These are phyloP conservation scores for Pyrenochaeta sp. DNA, from an alignment of 2,329 filamentous ascomycete genomes.

Conservation along the genomic window DNA sequence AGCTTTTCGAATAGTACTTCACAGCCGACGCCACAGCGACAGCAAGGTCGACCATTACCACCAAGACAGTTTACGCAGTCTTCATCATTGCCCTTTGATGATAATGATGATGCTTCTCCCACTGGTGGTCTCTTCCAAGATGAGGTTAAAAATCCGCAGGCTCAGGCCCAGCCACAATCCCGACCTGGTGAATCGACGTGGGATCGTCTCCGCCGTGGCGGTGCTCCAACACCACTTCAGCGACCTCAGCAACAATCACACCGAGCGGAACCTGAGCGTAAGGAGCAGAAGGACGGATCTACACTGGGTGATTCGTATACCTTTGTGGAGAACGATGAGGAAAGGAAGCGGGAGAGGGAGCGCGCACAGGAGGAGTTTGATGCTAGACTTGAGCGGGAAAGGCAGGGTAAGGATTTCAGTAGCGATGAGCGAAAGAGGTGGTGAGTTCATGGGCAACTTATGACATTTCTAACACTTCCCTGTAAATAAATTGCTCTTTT, in stretches of 20 bases:
- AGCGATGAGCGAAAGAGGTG: conserved; percentile 39
- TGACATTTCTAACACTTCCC: no score
- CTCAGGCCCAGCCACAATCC: conserved; percentile 21
- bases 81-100: conserved; percentile 29
- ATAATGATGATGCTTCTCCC: conserved; percentile 45
- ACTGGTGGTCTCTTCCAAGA: conserved; percentile 48
- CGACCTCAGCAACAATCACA: conserved; percentile 21
- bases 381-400: conserved; percentile 57
- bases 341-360: conserved; percentile 53
- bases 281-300: conserved; percentile 40
- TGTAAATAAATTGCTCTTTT: neutral
- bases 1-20: conserved; percentile 23
- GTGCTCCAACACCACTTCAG: conserved; percentile 23
- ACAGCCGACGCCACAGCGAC: conserved; percentile 15
- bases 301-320: conserved; percentile 55
- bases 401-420: conserved; percentile 56
- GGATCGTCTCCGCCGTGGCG: conserved; percentile 54
- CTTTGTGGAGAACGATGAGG: conserved; percentile 55
- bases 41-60: conserved; percentile 14
- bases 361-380: conserved; percentile 62
- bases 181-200: conserved; percentile 51
- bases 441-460: conserved; percentile 20
- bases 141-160: conserved; percentile 28
- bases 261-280: conserved; percentile 26
- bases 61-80: conserved; percentile 12